Evolutionary conservation across 2,329 filamentous ascomycete species (phyloP).

Genomic region (Colletotrichum sp.): DNA sequence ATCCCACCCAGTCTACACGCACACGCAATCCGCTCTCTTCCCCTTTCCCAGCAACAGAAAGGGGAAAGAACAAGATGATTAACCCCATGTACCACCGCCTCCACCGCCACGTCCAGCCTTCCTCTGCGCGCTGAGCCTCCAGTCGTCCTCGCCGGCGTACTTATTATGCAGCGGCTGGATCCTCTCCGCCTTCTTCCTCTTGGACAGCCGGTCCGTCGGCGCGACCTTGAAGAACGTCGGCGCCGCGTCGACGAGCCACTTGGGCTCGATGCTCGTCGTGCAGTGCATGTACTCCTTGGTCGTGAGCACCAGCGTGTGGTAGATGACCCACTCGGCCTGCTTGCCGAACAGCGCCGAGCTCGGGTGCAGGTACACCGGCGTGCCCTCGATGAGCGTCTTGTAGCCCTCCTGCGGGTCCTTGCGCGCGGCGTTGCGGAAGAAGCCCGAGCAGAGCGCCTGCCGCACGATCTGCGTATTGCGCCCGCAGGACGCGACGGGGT

Average conservation of each 20-base stretch:
- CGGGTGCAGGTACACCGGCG: constrained; percentile 93
- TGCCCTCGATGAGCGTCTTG: constrained; percentile 95
- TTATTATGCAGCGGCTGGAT: constrained; percentile 96
- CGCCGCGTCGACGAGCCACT: constrained; percentile 93
- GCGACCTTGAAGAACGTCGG: constrained; percentile 99
- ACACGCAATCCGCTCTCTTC: not conserved
- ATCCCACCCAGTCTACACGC: not conserved
- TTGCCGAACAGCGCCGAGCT: constrained; percentile 93
- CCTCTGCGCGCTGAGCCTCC: constrained; percentile 88
- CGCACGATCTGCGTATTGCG: constrained; percentile 86
- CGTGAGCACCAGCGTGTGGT: constrained; percentile 88
- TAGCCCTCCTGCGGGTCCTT: constrained; percentile 98
- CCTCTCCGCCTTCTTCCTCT: constrained; percentile 90
- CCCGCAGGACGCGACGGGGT: constrained; percentile 83
- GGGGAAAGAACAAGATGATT: constrained; percentile 15
- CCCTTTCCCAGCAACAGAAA: not conserved
- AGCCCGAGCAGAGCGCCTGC: constrained; percentile 87
- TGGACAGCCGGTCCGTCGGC: constrained; percentile 82
- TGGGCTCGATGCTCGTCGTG: constrained; percentile 91
- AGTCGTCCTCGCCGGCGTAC: constrained; percentile 91
- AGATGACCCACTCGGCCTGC: constrained; percentile 95
- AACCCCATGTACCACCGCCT: constrained; percentile 92
- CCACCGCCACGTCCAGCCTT: constrained; percentile 83
- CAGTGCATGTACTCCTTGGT: constrained; percentile 99
- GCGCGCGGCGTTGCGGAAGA: constrained; percentile 93